Conservation (phyloP, 495 filamentous ascomycete species). For the Immersiella caudata region DNA sequence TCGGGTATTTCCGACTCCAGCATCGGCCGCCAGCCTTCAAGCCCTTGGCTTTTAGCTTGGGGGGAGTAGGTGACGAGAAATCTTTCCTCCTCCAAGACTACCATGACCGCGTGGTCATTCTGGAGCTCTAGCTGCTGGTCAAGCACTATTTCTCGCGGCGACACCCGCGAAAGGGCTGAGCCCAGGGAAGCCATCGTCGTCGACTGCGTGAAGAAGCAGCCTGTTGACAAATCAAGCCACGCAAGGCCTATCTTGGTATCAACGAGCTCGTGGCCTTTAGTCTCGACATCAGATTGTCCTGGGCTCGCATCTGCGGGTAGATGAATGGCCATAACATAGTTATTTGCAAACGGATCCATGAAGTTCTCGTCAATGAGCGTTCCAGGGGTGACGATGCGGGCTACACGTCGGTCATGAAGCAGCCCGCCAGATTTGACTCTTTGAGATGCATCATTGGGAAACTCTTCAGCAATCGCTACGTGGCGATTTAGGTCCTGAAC, state of each 20-base stretch:
- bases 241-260: slow-evolving; percentile 70
- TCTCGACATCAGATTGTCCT: neutral
- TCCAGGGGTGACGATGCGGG: slow-evolving; percentile 88
- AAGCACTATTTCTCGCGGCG: slow-evolving; percentile 82
- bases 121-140: slow-evolving; percentile 60
- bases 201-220: slow-evolving; percentile 86
- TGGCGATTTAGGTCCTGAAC: slow-evolving; percentile 88
- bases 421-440: slow-evolving; percentile 73
- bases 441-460: slow-evolving; percentile 65
- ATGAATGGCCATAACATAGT: slow-evolving; percentile 83
- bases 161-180: slow-evolving; percentile 78
- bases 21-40: slow-evolving; percentile 73
- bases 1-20: slow-evolving; percentile 67
- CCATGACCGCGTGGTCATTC: slow-evolving; percentile 45
- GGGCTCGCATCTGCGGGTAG: slow-evolving; percentile 19
- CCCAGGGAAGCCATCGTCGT: slow-evolving; percentile 71
- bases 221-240: slow-evolving; percentile 94
- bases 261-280: slow-evolving; percentile 16
- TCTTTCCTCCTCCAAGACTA: slow-evolving; percentile 57
- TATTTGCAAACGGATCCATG: slow-evolving; percentile 88
- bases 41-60: slow-evolving; percentile 49
- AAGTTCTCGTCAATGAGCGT: slow-evolving; percentile 98
- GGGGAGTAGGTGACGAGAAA: slow-evolving; percentile 60
- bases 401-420: slow-evolving; percentile 79
- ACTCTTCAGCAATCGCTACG: slow-evolving; percentile 94